A percentile compares a stretch with the other conserved stretches of the same genome.
These are phyloP conservation scores for Brasilioporus rufonigricans DNA, from an alignment of 768 basidiomycete genomes.

Conservation along the genomic window DNA sequence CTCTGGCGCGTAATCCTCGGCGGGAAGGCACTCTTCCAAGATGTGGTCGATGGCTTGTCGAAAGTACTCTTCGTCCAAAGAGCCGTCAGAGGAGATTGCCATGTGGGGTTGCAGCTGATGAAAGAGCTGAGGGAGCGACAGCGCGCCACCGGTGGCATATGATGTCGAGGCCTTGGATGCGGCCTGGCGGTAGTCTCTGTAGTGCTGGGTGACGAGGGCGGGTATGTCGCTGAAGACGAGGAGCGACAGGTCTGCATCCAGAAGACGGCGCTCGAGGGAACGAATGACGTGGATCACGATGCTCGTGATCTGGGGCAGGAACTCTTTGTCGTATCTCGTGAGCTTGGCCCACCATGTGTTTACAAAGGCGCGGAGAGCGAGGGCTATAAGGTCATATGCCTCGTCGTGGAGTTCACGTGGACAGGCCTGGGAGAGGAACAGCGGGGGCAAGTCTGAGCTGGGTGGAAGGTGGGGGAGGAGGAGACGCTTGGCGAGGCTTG, in stretches of 20 bases:
- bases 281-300: conserved; percentile 59
- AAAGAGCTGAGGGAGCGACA: conserved; percentile 65
- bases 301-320: conserved; percentile 67
- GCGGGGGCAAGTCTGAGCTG: conserved; percentile 47
- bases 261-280: conserved; percentile 56
- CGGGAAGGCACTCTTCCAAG: conserved; percentile 68
- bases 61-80: conserved; percentile 70
- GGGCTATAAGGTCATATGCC: conserved; percentile 73
- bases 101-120: conserved; percentile 84
- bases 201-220: conserved; percentile 69
- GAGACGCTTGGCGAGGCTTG: conserved; percentile 52
- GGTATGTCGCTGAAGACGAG: conserved; percentile 67
- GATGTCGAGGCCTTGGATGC: conserved; percentile 59
- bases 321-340: conserved; percentile 78
- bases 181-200: conserved; percentile 73
- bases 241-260: conserved; percentile 52
- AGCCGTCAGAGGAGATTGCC: conserved; percentile 66
- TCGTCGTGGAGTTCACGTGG: conserved; percentile 55
- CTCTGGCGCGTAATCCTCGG: conserved; percentile 69
- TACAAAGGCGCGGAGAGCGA: conserved; percentile 74
- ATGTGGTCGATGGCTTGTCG: conserved; percentile 78
- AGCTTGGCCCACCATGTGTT: conserved; percentile 86
- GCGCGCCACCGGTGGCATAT: conserved; percentile 66
- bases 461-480: conserved; percentile 56
- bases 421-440: conserved; percentile 45